Conservation (phyloP, 345 rosid genomes). For the Salix caprea region DNA sequence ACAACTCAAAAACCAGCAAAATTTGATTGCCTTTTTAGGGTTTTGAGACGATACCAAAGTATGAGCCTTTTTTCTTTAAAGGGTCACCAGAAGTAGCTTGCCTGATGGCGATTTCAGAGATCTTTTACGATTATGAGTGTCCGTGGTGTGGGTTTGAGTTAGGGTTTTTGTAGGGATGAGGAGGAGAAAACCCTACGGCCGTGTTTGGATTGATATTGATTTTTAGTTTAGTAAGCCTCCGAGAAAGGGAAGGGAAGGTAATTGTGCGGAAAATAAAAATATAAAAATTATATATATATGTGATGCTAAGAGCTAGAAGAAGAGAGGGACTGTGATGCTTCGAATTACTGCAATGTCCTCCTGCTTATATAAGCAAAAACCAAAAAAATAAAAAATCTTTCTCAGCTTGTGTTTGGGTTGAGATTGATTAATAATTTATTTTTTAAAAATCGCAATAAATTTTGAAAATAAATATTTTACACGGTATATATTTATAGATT, state of each 20-base stretch:
- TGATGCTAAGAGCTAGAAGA: background rate
- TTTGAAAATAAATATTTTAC: no score
- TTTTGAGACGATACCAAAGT: background rate
- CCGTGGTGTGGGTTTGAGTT: background rate
- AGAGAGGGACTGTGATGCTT: background rate
- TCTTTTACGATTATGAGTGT: slow-evolving; percentile 1
- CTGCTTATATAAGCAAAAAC: no score
- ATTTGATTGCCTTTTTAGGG: background rate
- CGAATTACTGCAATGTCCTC: background rate
- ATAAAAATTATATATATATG: background rate
- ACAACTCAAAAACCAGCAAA: slow-evolving; percentile 19
- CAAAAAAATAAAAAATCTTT: background rate
- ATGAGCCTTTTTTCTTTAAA: background rate
- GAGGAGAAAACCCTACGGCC: slow-evolving; percentile 4
- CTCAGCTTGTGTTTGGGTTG: background rate
- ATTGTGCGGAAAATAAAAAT: background rate
- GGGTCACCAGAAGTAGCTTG: slow-evolving; percentile 13
- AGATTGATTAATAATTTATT: background rate
- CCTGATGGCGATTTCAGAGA: slow-evolving; percentile 15
- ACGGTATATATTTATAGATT: no score
- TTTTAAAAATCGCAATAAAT: no score
- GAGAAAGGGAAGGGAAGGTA: background rate
- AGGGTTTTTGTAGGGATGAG: slow-evolving; percentile 5
- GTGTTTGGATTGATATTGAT: slow-evolving; percentile 7
- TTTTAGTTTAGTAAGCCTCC: slow-evolving; percentile 11